phyloP scores from a whole-genome alignment of 2,329 filamentous ascomycete genomes.

The Alternaria gaisen region DNA sequence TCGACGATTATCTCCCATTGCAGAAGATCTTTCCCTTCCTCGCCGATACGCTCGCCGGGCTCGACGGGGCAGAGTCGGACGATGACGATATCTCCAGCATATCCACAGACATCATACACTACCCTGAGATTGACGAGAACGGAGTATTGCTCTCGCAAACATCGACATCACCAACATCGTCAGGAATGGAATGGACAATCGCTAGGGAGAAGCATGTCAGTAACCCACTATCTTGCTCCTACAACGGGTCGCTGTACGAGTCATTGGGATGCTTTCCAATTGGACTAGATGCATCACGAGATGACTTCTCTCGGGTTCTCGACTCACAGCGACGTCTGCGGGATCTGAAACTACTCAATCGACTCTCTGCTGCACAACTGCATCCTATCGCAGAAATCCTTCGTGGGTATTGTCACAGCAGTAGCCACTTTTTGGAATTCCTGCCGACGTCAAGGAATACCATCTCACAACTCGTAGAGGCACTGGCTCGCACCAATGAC shows the following conservation, averaged over 20 bases:
- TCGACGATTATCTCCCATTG: slow-evolving; percentile 44
- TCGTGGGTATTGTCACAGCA: slow-evolving; percentile 23
- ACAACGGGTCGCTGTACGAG: slow-evolving; percentile 36
- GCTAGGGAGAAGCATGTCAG: slow-evolving; percentile 32
- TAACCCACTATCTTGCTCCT: slow-evolving; percentile 47
- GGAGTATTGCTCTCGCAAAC: slow-evolving; percentile 31
- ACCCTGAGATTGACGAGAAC: slow-evolving; percentile 45
- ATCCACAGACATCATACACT: slow-evolving; percentile 44
- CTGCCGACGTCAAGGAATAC: slow-evolving; percentile 35
- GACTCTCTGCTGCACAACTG: slow-evolving; percentile 34
- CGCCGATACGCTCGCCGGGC: slow-evolving; percentile 32
- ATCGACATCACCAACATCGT: slow-evolving; percentile 28
- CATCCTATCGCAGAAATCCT: slow-evolving; percentile 29
- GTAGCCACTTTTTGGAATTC: slow-evolving; percentile 27
- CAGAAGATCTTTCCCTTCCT: slow-evolving; percentile 42
- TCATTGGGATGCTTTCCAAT: slow-evolving; percentile 49
- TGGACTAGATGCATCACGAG: slow-evolving; percentile 42
- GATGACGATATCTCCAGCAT: slow-evolving; percentile 38
- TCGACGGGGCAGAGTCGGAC: slow-evolving; percentile 35
- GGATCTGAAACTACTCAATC: slow-evolving; percentile 41
- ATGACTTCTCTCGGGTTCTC: slow-evolving; percentile 45
- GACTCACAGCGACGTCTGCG: slow-evolving; percentile 44
- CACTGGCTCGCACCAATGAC: slow-evolving; percentile 32
- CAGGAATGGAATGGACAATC: slow-evolving; percentile 41
- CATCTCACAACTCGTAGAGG: slow-evolving; percentile 34